A percentile compares a stretch with the other conserved stretches of the same genome.
Evolutionary conservation across 345 rosid species (phyloP).

Genomic region (Melaleuca alternifolia): DNA sequence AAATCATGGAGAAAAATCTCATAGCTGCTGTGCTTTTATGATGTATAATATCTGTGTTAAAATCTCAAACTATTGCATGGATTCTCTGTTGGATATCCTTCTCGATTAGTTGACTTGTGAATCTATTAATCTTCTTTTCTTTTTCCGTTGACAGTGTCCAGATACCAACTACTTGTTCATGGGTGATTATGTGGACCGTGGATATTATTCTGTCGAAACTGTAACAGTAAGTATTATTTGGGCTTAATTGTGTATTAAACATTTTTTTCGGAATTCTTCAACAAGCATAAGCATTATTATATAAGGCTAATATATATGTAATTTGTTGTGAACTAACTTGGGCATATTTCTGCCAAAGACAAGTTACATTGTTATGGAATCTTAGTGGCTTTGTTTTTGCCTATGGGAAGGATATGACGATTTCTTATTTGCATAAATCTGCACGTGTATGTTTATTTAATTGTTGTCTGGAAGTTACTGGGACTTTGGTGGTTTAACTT

Average conservation of each 20-base stretch:
- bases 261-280: not conserved
- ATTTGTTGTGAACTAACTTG: not conserved
- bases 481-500: not conserved
- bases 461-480: not conserved
- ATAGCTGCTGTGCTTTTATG: not conserved
- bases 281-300: not conserved
- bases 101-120: not conserved
- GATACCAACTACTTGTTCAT: conserved; percentile 96
- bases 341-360: not conserved
- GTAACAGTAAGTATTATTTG: conserved; percentile 49
- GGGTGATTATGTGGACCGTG: conserved; percentile 99
- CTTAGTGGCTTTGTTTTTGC: not conserved
- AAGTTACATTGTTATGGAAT: not conserved
- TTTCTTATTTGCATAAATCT: not conserved
- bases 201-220: conserved; percentile 97
- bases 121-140: not conserved
- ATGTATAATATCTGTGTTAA: not conserved
- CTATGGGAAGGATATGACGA: not conserved
- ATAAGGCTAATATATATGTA: not conserved
- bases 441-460: not conserved
- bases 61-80: not conserved
- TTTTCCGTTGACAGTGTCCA: conserved; percentile 64
- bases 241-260: not conserved
- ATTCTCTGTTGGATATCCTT: not conserved
- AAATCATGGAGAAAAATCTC: not conserved